Conservation (phyloP, 306 rosid species). For the Glycine latifolia region DNA sequence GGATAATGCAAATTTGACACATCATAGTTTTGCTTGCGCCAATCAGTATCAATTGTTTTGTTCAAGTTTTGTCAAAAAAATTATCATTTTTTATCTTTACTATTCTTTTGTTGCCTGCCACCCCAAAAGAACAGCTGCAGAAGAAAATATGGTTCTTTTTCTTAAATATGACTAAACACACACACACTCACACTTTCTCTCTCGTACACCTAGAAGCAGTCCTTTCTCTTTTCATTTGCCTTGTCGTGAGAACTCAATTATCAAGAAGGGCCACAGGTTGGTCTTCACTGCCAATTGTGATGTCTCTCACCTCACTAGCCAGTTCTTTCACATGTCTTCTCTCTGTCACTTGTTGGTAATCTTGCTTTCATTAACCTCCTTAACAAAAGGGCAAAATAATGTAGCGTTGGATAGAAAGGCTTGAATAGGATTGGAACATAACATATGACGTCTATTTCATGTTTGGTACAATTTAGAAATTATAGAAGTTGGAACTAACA, state of each 20-base stretch:
- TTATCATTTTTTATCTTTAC: neutral
- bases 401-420: too few relatives aligned
- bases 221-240: neutral
- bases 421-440: too few relatives aligned
- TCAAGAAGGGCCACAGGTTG: neutral
- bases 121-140: neutral
- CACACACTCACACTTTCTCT: too few relatives aligned
- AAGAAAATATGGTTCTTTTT: neutral
- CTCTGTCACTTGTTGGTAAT: neutral
- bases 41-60: neutral
- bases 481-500: too few relatives aligned
- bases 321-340: neutral
- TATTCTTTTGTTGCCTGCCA: neutral
- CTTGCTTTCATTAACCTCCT: neutral
- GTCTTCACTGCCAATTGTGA: neutral
- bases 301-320: neutral
- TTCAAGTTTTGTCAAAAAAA: neutral
- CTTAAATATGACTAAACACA: too few relatives aligned
- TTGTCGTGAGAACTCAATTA: conserved; percentile 5
- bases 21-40: neutral
- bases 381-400: too few relatives aligned
- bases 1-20: conserved; percentile 1
- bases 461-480: too few relatives aligned
- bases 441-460: too few relatives aligned
- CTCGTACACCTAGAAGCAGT: too few relatives aligned